phyloP scores from a whole-genome alignment of 306 rosid genomes.

The Citrullus amarus region DNA sequence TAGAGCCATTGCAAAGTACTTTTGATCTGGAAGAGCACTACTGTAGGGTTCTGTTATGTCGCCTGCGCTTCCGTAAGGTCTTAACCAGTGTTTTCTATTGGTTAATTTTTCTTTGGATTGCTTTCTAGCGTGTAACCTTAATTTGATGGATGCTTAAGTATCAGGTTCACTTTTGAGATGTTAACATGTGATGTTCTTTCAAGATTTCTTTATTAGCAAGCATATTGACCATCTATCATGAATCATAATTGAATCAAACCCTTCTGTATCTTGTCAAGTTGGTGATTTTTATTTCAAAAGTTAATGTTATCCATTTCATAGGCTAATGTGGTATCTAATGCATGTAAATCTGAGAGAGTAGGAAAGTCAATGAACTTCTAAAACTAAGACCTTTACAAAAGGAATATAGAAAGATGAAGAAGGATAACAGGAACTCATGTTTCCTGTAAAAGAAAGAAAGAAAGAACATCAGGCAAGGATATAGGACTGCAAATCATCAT shows the following conservation, averaged over 20 bases:
- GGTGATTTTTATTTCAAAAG: not conserved
- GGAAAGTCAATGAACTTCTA: not conserved
- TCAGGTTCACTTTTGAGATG: not conserved
- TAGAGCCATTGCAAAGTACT: constrained; percentile 63
- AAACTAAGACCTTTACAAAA: not conserved
- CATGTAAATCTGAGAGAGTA: not conserved
- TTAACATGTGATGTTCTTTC: not conserved
- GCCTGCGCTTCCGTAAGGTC: constrained; percentile 99
- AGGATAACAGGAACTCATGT: not conserved
- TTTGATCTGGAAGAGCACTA: constrained; percentile 86
- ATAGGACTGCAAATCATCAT: too few species aligned
- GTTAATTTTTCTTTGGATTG: not conserved
- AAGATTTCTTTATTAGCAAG: not conserved
- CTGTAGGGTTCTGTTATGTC: constrained; percentile 84
- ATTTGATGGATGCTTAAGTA: not conserved
- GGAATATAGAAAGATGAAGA: not conserved
- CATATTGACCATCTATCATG: not conserved
- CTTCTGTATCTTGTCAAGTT: constrained; percentile 1
- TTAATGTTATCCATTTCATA: not conserved
- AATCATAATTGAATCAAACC: not conserved
- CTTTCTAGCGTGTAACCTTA: not conserved
- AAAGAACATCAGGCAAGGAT: not conserved
- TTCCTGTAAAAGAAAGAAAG: not conserved
- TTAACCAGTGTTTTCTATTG: constrained; percentile 44
- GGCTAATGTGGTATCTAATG: not conserved